phyloP scores from a whole-genome alignment of 2,329 filamentous ascomycete species.

The Scedosporium minutisporum region DNA sequence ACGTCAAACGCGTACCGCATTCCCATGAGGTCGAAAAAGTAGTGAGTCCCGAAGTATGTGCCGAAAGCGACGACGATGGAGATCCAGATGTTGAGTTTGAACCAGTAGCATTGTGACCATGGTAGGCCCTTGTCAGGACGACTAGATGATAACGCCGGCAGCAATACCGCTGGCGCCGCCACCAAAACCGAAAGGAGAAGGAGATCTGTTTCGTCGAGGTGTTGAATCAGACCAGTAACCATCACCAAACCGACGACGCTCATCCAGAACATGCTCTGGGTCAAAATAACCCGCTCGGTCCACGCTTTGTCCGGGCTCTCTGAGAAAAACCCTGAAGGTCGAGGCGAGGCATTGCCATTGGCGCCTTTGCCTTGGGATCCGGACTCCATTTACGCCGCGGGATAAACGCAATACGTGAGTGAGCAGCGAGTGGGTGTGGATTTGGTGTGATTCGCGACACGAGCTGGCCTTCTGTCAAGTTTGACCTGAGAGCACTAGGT shows the following conservation, averaged over 20 bases:
- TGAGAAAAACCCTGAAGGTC: neutral
- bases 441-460: too few relatives aligned
- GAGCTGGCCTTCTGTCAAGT: too few relatives aligned
- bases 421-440: too few relatives aligned
- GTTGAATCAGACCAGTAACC: conserved; percentile 8
- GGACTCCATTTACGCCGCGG: neutral
- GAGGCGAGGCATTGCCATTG: neutral
- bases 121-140: neutral
- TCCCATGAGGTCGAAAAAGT: conserved; percentile 14
- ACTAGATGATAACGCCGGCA: neutral
- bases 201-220: conserved; percentile 9
- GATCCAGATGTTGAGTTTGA: conserved; percentile 12
- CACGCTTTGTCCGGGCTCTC: neutral
- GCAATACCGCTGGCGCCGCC: conserved; percentile 1
- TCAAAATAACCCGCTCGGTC: conserved; percentile 9
- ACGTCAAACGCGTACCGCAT: conserved; percentile 12
- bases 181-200: conserved; percentile 8
- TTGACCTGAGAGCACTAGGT: too few relatives aligned
- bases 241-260: conserved; percentile 9
- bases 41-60: conserved; percentile 11
- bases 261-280: conserved; percentile 10
- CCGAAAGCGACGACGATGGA: conserved; percentile 10
- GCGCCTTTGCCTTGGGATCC: neutral
- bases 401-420: too few relatives aligned
- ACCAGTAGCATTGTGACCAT: conserved; percentile 7